Percentiles rank a stretch among this genome's conserved stretches.
phyloP scores from a whole-genome alignment of 176 grass and related monocot genomes.

The Chloris gayana region DNA sequence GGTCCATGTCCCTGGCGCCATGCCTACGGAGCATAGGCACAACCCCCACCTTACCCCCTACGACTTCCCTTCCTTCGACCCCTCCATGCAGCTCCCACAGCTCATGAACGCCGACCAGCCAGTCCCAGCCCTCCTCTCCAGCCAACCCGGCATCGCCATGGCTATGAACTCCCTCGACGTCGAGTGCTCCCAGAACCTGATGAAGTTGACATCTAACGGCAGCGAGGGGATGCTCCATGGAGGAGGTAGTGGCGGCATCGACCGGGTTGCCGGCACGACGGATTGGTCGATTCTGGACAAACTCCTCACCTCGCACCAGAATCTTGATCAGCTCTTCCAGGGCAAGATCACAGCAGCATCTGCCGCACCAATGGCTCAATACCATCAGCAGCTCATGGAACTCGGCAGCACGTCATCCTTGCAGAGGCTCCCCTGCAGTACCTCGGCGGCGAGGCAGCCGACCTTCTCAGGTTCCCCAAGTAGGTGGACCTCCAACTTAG shows the following conservation, averaged over 20 bases:
- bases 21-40: slow-evolving; percentile 53
- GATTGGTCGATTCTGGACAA: slow-evolving; percentile 98
- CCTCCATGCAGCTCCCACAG: slow-evolving; percentile 84
- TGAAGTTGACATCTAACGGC: slow-evolving; percentile 58
- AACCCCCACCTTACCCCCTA: slow-evolving; percentile 53
- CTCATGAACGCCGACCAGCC: slow-evolving; percentile 68
- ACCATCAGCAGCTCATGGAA: slow-evolving; percentile 61
- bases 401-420: slow-evolving; percentile 43
- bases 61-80: slow-evolving; percentile 63
- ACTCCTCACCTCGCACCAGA: slow-evolving; percentile 93
- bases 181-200: slow-evolving; percentile 75
- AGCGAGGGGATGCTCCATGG: slow-evolving; percentile 27
- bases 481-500: slow-evolving; percentile 50
- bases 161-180: slow-evolving; percentile 57
- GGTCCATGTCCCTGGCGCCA: background rate
- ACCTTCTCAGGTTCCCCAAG: slow-evolving; percentile 82
- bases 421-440: slow-evolving; percentile 74
- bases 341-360: slow-evolving; percentile 39
- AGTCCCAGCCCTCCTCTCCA: slow-evolving; percentile 29
- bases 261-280: slow-evolving; percentile 21
- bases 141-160: slow-evolving; percentile 29
- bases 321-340: slow-evolving; percentile 80
- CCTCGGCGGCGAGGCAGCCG: slow-evolving; percentile 57
- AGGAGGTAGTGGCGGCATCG: background rate
- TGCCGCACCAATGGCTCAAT: slow-evolving; percentile 17